Evolutionary conservation across 805 yeast species (phyloP), one percentile per base, ranked within the genome.

Genomic region (Candida morakotiae): DNA sequence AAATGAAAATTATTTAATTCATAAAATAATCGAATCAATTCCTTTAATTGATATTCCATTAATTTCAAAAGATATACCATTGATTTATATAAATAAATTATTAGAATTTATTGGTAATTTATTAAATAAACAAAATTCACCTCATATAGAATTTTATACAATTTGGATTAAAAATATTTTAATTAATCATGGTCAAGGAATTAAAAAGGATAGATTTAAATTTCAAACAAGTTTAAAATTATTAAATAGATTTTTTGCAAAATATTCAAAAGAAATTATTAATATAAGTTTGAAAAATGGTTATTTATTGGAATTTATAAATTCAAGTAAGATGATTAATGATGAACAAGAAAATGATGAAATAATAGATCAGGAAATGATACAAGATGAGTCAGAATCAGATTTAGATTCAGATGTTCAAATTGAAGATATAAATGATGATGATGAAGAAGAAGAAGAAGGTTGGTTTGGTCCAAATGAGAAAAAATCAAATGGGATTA

Each of bases 81-180:
- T 68, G 1, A 83, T 88, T 0, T 91, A 93, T 49, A 72, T 87
- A 31, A 72, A 79, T 28, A 73, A 83, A 40, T 51, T 91, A 24
- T 56, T 93, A 31, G 61, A 66, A 23, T 87, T 87, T 43, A 72
- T 93, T 49, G 93, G 86, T 2, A 73, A 75, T 28, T 71, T 76
- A 45, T 70, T 80, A 24, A 73, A 73, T 55, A 47, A 52, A 20
- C 45, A 49, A 26, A 84, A 81, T 3, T 78, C 87, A 5, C 88
- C 77, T 23, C 98, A 93, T 60, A 56, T 91, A 17, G 97, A 93
- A 62, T 88, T 81, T 64, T 79, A 81, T 49, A 58, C 93, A 44
- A 48, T 83, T 9, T 93, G 98, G 98, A 71, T 91, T 23, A 78
- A 81, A 47, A 65, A 73, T 11, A 49, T 88, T 4, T 58, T 93